A percentile compares a stretch with the other conserved stretches of the same genome.
Conservation (phyloP, 192 early-diverging fungal genomes). For the Physocladia obscura region DNA sequence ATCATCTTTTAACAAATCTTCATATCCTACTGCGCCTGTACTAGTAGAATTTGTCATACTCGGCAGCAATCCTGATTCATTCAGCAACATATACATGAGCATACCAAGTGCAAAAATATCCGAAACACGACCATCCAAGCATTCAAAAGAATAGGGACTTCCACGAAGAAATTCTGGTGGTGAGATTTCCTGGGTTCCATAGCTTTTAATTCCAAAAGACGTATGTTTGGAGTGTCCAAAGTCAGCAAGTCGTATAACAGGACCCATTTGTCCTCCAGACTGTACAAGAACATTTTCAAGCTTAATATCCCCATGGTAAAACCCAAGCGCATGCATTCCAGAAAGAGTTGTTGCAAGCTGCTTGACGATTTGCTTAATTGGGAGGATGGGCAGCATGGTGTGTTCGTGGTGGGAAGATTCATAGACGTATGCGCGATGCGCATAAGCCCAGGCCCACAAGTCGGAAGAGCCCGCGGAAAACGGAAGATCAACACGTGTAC, state of each 20-base stretch:
- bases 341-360: conserved; percentile 44
- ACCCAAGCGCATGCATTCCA: conserved; percentile 42
- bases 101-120: conserved; percentile 28
- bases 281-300: conserved; percentile 55
- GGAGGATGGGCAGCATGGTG: conserved; percentile 3
- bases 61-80: not conserved
- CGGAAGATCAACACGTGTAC: not conserved
- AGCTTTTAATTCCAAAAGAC: not conserved
- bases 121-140: conserved; percentile 1
- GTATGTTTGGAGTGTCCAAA: conserved; percentile 18
- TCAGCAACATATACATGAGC: conserved; percentile 4
- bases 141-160: not conserved
- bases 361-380: conserved; percentile 33
- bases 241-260: conserved; percentile 2
- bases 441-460: too few species aligned
- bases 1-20: too few species aligned
- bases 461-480: too few species aligned
- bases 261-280: not conserved
- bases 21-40: not conserved
- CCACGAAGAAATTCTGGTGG: conserved; percentile 3
- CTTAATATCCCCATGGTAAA: conserved; percentile 62
- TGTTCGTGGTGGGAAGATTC: not conserved
- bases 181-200: conserved; percentile 11
- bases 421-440: not conserved
- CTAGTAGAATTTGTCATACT: not conserved